These are phyloP conservation scores for Aspergillus kassunensis DNA, from an alignment of 495 filamentous ascomycete species.

Conservation along the genomic window DNA sequence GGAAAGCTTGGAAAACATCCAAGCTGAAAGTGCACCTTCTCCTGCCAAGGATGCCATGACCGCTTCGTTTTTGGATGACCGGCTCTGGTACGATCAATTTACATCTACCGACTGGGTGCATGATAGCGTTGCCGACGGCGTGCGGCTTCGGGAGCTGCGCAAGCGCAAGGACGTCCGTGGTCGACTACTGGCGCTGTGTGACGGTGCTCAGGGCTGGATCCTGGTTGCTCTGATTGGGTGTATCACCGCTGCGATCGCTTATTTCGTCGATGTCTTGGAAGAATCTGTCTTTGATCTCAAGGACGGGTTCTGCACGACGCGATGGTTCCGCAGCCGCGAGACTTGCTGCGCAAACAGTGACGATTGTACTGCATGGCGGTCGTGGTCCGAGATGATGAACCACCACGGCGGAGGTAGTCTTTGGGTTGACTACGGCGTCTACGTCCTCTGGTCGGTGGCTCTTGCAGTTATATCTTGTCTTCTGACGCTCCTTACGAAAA, in stretches of 20 bases:
- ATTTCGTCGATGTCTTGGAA: slow-evolving; percentile 85
- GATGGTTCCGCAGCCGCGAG: slow-evolving; percentile 70
- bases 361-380: slow-evolving; percentile 65
- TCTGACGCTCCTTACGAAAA: slow-evolving; percentile 82
- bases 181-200: slow-evolving; percentile 69
- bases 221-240: slow-evolving; percentile 87
- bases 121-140: slow-evolving; percentile 92
- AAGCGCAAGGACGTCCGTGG: slow-evolving; percentile 81
- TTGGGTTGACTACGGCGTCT: slow-evolving; percentile 73
- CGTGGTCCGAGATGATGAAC: slow-evolving; percentile 68
- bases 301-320: slow-evolving; percentile 73
- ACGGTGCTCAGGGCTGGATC: slow-evolving; percentile 92
- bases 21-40: slow-evolving; percentile 39
- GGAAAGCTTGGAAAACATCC: slow-evolving; percentile 32
- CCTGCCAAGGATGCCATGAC: slow-evolving; percentile 56
- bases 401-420: slow-evolving; percentile 48
- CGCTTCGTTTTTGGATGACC: slow-evolving; percentile 65
- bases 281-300: slow-evolving; percentile 83
- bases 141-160: slow-evolving; percentile 76
- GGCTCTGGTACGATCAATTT: slow-evolving; percentile 99
- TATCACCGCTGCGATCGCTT: slow-evolving; percentile 80
- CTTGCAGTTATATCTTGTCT: slow-evolving; percentile 73
- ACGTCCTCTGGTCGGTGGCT: slow-evolving; percentile 63
- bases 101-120: slow-evolving; percentile 99
- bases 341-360: slow-evolving; percentile 67